Percentiles rank a stretch among this genome's conserved stretches.
Conservation (phyloP, 805 yeast species). For the Myxozyma neglecta region DNA sequence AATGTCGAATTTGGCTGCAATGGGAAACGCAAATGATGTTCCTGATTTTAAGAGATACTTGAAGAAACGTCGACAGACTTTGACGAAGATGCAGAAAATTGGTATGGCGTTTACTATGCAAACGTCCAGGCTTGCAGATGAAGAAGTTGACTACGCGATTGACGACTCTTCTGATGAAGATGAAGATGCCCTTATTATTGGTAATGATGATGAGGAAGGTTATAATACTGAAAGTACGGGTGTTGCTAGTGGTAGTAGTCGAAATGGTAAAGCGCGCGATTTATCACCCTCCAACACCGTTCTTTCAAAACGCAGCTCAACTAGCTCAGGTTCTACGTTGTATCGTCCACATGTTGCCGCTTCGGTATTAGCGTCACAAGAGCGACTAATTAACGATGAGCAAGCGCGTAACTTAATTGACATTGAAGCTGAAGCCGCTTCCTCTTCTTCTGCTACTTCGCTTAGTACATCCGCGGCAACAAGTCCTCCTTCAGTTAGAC, state of each 20-base stretch:
- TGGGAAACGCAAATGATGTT: constrained; percentile 13
- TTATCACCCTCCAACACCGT: constrained; percentile 14
- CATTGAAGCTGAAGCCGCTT: constrained; percentile 10
- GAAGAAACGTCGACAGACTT: constrained; percentile 39
- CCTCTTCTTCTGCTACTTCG: constrained; percentile 4
- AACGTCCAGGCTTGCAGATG: constrained; percentile 51
- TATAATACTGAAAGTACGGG: constrained; percentile 25
- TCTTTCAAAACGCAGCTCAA: constrained; percentile 3
- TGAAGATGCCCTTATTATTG: constrained; percentile 31
- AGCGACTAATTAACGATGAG: constrained; percentile 7
- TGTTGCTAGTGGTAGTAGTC: constrained; percentile 20
- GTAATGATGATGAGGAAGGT: constrained; percentile 16
- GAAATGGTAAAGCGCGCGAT: constrained; percentile 23
- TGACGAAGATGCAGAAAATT: constrained; percentile 68
- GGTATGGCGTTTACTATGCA: constrained; percentile 82
- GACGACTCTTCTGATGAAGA: constrained; percentile 35
- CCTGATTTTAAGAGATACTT: constrained; percentile 22
- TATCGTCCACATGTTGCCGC: constrained; percentile 11
- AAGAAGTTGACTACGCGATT: constrained; percentile 36
- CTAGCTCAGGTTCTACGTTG: constrained; percentile 18
- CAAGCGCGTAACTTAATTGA: constrained; percentile 15
- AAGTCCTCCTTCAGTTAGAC: constrained; percentile 1
- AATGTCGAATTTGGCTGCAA: neutral
- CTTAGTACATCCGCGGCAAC: neutral
- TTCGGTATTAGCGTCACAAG: neutral